A percentile compares a stretch with the other conserved stretches of the same genome.
Evolutionary conservation across 2,329 filamentous ascomycete genomes (phyloP).

Genomic region (Clonostachys rhizophaga): DNA sequence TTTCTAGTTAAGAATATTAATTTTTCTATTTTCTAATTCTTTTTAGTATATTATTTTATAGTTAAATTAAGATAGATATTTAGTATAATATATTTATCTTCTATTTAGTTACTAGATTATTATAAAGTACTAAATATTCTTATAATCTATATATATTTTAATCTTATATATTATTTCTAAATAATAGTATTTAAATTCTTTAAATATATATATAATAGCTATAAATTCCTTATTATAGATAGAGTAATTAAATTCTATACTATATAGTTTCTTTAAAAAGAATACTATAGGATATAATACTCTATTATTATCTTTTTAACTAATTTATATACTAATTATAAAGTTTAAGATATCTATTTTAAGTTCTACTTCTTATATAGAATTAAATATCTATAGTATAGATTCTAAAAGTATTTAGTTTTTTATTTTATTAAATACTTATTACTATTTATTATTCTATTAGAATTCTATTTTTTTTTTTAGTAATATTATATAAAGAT

Average conservation of each 20-base stretch:
- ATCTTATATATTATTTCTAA: background rate
- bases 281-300: background rate
- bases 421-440: background rate
- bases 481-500: background rate
- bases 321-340: background rate
- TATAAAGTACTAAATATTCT: background rate
- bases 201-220: background rate
- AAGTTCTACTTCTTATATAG: background rate
- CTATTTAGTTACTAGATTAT: background rate
- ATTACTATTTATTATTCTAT: background rate
- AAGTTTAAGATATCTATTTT: background rate
- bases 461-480: background rate
- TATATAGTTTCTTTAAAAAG: background rate
- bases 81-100: background rate
- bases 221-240: background rate
- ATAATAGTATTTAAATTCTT: background rate
- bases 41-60: background rate
- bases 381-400: constrained; percentile 1
- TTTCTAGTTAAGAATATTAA: background rate
- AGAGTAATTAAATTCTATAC: background rate
- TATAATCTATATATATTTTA: background rate
- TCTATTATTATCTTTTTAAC: background rate
- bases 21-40: background rate
- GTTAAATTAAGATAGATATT: background rate
- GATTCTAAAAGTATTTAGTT: background rate